phyloP scores from a whole-genome alignment of 352 stramenopile species.

The Phytophthora pistaciae region DNA sequence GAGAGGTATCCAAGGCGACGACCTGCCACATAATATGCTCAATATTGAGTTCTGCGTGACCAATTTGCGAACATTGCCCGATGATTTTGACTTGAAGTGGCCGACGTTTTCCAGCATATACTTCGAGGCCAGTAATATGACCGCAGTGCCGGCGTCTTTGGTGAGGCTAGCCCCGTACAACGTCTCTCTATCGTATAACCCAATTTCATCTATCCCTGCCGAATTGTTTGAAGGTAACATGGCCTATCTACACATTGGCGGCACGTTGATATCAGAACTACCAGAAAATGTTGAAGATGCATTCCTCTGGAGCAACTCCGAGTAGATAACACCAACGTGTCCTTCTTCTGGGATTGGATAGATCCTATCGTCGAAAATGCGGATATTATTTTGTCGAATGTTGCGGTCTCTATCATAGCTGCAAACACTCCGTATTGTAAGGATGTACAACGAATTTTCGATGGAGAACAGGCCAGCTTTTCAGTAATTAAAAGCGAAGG shows the following conservation, averaged over 20 bases:
- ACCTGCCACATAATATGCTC: not conserved
- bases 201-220: not conserved
- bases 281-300: not conserved
- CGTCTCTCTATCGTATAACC: not conserved
- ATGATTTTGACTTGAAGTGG: slow-evolving; percentile 1
- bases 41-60: slow-evolving; percentile 1
- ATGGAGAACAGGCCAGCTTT: not conserved
- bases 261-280: not conserved
- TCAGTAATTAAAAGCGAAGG: not conserved
- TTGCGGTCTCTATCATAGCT: not conserved
- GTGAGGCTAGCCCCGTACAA: not conserved
- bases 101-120: not conserved
- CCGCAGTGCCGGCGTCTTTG: not conserved
- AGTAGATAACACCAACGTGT: not conserved
- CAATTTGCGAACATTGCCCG: not conserved
- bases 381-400: not conserved
- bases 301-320: not conserved
- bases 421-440: not conserved
- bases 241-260: not conserved
- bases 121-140: not conserved
- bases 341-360: slow-evolving; percentile 1
- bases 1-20: not conserved
- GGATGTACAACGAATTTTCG: not conserved
- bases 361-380: not conserved
- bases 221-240: not conserved